Percentiles rank a stretch among this genome's conserved stretches.
Evolutionary conservation across 2,329 filamentous ascomycete genomes (phyloP).

Genomic region (Pseudopithomyces maydicus): DNA sequence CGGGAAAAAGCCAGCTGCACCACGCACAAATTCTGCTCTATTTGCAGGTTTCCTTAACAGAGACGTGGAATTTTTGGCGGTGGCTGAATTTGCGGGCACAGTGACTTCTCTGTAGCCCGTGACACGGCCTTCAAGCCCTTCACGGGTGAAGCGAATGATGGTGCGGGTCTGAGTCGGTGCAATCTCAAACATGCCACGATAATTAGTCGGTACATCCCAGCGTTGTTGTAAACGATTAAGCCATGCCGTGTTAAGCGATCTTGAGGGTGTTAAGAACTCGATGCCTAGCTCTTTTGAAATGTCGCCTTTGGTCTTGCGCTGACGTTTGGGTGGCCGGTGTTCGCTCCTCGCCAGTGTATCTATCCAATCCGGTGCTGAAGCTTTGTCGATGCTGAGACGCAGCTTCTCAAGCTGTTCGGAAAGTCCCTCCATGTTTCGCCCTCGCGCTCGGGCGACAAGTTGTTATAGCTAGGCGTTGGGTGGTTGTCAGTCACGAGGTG

Average conservation of each 20-base stretch:
- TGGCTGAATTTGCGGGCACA: conserved; percentile 84
- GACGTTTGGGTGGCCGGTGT: conserved; percentile 57
- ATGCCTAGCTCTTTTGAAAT: conserved; percentile 74
- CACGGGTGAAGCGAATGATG: conserved; percentile 88
- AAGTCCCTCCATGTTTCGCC: conserved; percentile 45
- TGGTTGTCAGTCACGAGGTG: conserved; percentile 1
- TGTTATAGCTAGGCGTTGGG: conserved; percentile 4
- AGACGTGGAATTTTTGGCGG: conserved; percentile 94
- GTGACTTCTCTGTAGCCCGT: conserved; percentile 95
- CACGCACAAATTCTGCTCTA: conserved; percentile 88
- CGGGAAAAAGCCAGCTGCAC: conserved; percentile 90
- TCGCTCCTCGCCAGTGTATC: conserved; percentile 65
- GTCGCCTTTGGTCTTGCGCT: conserved; percentile 61
- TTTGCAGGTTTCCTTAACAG: conserved; percentile 83
- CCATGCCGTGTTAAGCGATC: conserved; percentile 82
- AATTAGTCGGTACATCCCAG: conserved; percentile 83
- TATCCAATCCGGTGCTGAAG: conserved; percentile 49
- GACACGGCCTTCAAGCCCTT: conserved; percentile 89
- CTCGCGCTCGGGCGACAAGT: conserved; percentile 3
- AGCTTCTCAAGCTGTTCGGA: conserved; percentile 58
- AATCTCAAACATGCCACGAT: conserved; percentile 82
- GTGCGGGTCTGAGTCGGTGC: conserved; percentile 92
- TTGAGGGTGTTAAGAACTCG: conserved; percentile 79
- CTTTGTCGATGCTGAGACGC: conserved; percentile 44
- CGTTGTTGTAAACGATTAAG: conserved; percentile 85